Percentiles rank a stretch among this genome's conserved stretches.
phyloP scores from a whole-genome alignment of 371 early-diverging fungal genomes.

The Mucor mucedo region DNA sequence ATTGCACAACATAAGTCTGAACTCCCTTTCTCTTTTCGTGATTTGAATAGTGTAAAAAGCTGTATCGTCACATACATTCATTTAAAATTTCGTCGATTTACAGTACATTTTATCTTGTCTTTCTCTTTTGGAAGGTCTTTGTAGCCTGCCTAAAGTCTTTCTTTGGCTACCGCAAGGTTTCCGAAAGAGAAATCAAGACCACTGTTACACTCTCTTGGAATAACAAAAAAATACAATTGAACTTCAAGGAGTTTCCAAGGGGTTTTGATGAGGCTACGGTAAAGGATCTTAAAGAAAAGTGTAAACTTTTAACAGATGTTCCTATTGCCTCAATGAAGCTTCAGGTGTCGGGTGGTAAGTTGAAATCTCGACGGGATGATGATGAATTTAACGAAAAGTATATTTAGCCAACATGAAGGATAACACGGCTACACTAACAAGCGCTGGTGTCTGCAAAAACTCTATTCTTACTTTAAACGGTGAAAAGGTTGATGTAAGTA shows the following conservation, averaged over 20 bases:
- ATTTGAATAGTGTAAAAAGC: too few relatives aligned
- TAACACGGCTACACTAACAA: constrained; percentile 59
- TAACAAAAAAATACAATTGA: constrained; percentile 33
- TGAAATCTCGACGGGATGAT: not conserved
- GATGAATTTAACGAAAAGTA: not conserved
- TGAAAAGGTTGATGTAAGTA: constrained; percentile 58
- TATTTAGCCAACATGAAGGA: constrained; percentile 63
- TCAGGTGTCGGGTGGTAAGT: constrained; percentile 51
- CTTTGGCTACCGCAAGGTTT: constrained; percentile 43
- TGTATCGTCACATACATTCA: too few relatives aligned
- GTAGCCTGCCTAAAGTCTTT: constrained; percentile 39
- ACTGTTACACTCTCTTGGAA: constrained; percentile 44
- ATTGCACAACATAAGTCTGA: too few relatives aligned
- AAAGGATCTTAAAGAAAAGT: constrained; percentile 45
- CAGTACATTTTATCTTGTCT: constrained; percentile 18
- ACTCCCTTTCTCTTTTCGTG: too few relatives aligned
- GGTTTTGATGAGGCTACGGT: constrained; percentile 48
- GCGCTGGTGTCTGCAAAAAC: constrained; percentile 58
- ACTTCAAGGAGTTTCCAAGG: constrained; percentile 39
- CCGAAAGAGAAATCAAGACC: constrained; percentile 39
- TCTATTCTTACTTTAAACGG: constrained; percentile 59
- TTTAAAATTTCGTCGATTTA: constrained; percentile 3
- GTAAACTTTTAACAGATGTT: constrained; percentile 47
- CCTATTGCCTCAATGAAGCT: constrained; percentile 54
- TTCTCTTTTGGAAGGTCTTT: constrained; percentile 35